Evolutionary conservation across 169 alveolate species (phyloP).

Genomic region (Plasmodium gonderi): DNA sequence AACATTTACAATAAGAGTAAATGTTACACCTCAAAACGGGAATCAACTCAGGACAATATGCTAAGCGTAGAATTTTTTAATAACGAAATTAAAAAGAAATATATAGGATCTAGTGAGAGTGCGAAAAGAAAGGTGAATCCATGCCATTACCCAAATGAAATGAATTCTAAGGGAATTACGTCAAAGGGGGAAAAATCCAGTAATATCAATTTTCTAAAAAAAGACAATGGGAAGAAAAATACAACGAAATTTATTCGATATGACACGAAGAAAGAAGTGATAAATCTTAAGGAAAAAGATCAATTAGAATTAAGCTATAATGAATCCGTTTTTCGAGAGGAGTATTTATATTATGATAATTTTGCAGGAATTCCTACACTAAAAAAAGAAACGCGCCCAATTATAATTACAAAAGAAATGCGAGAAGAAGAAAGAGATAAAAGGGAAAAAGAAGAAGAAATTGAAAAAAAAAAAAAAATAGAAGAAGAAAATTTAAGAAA

Average conservation of each 20-base stretch:
- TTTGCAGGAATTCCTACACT: constrained; percentile 12
- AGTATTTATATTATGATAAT: constrained; percentile 57
- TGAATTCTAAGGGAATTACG: neutral
- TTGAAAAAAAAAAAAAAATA: constrained; percentile 32
- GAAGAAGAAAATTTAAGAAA: constrained; percentile 50
- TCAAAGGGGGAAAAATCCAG: neutral
- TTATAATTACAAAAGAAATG: neutral
- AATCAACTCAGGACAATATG: neutral
- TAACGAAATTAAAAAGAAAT: neutral
- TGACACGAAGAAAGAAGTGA: neutral
- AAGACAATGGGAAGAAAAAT: neutral
- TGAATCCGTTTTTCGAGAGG: constrained; percentile 39
- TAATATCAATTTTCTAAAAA: neutral
- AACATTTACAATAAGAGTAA: constrained; percentile 38
- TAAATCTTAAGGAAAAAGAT: neutral
- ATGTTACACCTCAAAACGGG: constrained; percentile 1
- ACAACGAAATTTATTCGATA: neutral
- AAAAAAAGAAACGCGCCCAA: neutral
- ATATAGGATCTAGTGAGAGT: neutral
- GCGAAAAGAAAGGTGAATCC: neutral
- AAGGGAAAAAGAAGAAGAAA: constrained; percentile 55
- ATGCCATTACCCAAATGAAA: neutral
- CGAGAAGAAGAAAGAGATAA: constrained; percentile 20
- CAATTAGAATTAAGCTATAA: neutral
- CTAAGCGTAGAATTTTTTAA: neutral